phyloP scores from a whole-genome alignment of 345 rosid genomes.

The Melastoma malabathricum region DNA sequence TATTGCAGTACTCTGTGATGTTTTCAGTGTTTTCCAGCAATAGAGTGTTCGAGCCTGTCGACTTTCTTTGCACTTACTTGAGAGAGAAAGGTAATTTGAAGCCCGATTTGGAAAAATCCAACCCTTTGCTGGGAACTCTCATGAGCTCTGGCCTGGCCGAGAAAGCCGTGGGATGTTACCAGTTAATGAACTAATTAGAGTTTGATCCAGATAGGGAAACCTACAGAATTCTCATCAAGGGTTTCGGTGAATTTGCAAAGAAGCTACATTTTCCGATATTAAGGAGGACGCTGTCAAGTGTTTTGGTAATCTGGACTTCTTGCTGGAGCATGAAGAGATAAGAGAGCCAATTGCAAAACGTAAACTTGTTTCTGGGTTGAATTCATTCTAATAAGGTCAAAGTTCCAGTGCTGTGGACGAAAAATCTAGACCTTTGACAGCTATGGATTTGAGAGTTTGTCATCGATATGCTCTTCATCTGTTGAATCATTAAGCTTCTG shows the following conservation, averaged over 20 bases:
- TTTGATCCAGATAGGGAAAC: conserved; percentile 60
- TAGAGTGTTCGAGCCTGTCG: conserved; percentile 32
- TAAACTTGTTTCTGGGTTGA: too few species aligned
- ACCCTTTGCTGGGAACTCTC: conserved; percentile 34
- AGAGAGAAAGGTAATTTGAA: conserved; percentile 32
- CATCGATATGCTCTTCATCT: too few species aligned
- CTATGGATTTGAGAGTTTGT: too few species aligned
- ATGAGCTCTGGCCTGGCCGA: conserved; percentile 25
- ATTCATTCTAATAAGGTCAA: too few species aligned
- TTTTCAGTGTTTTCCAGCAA: conserved; percentile 12
- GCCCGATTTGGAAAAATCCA: conserved; percentile 41
- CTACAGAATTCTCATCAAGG: conserved; percentile 38
- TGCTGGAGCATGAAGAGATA: conserved; percentile 24
- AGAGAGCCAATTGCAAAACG: too few species aligned
- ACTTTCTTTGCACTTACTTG: conserved; percentile 1
- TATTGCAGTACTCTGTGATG: conserved; percentile 19
- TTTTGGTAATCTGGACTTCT: conserved; percentile 40
- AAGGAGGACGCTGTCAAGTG: conserved; percentile 45
- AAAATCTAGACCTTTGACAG: too few species aligned
- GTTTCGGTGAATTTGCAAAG: conserved; percentile 29
- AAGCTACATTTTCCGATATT: conserved; percentile 21
- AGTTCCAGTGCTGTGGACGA: too few species aligned
- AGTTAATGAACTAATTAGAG: conserved; percentile 40
- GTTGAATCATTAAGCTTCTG: too few species aligned
- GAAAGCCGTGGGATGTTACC: conserved; percentile 44